phyloP scores from a whole-genome alignment of 805 yeast genomes.

The Pichia nakasei region DNA sequence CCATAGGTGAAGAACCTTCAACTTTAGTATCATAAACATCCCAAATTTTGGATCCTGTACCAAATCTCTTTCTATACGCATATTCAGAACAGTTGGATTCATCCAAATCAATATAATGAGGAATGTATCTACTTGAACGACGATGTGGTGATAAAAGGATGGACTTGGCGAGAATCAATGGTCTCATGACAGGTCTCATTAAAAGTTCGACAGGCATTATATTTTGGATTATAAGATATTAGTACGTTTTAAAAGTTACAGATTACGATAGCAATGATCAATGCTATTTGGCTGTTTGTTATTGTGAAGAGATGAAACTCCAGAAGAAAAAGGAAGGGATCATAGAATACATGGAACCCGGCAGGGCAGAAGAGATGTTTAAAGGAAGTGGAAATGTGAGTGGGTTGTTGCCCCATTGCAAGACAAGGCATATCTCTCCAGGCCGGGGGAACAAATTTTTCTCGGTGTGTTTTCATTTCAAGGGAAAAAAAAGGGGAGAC shows the following conservation, averaged over 20 bases:
- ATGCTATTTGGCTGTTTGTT: not conserved
- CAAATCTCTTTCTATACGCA: slow-evolving; percentile 47
- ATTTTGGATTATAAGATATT: not conserved
- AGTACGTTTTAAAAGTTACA: not conserved
- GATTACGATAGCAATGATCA: not conserved
- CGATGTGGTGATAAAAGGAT: slow-evolving; percentile 48
- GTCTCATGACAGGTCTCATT: slow-evolving; percentile 52
- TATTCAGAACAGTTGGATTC: slow-evolving; percentile 30
- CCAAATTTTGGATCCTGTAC: slow-evolving; percentile 49
- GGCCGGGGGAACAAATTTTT: too few relatives aligned
- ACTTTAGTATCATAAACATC: slow-evolving; percentile 43
- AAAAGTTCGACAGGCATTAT: slow-evolving; percentile 51
- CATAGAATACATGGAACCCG: too few relatives aligned
- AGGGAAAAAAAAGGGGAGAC: too few relatives aligned
- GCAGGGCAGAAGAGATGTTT: too few relatives aligned
- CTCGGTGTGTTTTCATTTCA: too few relatives aligned
- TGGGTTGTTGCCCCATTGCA: too few relatives aligned
- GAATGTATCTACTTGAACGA: slow-evolving; percentile 46
- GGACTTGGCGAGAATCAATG: slow-evolving; percentile 47
- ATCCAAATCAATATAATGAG: slow-evolving; percentile 40
- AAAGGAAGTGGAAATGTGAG: too few relatives aligned
- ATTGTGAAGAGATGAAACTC: not conserved
- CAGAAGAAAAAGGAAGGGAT: too few relatives aligned
- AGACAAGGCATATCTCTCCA: too few relatives aligned
- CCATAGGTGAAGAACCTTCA: slow-evolving; percentile 29